Evolutionary conservation across 1,284 basidiomycete genomes (phyloP), one percentile per base, ranked within the genome.

Genomic region (Ceratobasidium sp.): DNA sequence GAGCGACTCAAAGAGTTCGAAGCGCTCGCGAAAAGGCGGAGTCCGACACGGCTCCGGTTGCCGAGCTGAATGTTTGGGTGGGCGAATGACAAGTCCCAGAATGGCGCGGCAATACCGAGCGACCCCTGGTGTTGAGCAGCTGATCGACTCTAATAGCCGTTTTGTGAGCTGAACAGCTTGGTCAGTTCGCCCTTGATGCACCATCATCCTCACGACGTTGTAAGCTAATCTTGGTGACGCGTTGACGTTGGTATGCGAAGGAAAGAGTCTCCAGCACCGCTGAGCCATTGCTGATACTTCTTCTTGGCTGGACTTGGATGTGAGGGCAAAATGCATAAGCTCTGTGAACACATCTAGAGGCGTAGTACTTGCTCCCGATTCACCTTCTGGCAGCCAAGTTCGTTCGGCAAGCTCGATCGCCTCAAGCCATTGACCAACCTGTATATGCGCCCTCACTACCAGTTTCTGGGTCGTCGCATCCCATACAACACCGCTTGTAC

Each of bases 371-470:
- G 35, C 35, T 15, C 33, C 45, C 35, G 26, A 23, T 28, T 45
- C n/a, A 17, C 63, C 63, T 35, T n/a, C 63, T 7, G 31, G 28
- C 2, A 63, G 17, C 69, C 69, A 74, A 31, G 45, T 28, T 17
- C 28, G 42, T 35, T 74, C 69, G 31, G 69, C 56, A 3, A 63
- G 69, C 45, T 61, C n/a, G 31, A 74, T 74, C 7, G 69, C 69
- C 20, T 63, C 10, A 10, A 8, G 17, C 69, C 69, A 74, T 60
- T 45, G 11, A 23, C 69, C 45, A 28, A 53, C 42, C 33, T 63
- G 69, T 74, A 74, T 74, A 74, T 74, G 69, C 69, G 69, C 69
- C 17, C 69, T 39, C 33, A 74, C 69, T 20, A 26, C 69, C 39
- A 74, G 58, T 8, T 39, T 58, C 28, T 74, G 51, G 17, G 69